These are phyloP conservation scores for Arthrinium puccinioides DNA, from an alignment of 2,329 filamentous ascomycete genomes.

Conservation along the genomic window DNA sequence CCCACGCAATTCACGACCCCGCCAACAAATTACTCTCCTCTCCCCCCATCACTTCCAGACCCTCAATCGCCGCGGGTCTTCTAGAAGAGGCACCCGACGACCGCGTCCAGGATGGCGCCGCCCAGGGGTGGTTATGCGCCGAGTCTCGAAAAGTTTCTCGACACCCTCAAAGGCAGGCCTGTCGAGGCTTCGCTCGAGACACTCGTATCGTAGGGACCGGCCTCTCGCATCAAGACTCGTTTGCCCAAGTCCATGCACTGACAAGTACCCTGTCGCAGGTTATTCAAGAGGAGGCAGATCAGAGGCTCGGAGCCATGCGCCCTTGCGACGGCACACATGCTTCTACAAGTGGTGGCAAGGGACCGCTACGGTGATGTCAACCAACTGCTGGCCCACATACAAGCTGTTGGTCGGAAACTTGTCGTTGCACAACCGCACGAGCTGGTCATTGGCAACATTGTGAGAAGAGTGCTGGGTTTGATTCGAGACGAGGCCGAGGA, in stretches of 20 bases:
- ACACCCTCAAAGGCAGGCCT: constrained; percentile 65
- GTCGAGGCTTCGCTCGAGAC: constrained; percentile 79
- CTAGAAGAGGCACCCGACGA: no score
- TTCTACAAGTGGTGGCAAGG: constrained; percentile 78
- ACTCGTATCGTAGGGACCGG: constrained; percentile 65
- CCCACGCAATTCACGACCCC: no score
- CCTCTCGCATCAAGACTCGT: no score
- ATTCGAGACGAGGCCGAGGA: constrained; percentile 89
- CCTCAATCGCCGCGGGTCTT: no score
- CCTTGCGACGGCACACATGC: constrained; percentile 80
- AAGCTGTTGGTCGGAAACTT: constrained; percentile 69
- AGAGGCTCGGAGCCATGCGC: constrained; percentile 82
- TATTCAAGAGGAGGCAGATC: constrained; percentile 88
- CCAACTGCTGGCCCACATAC: constrained; percentile 72
- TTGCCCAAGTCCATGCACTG: neutral
- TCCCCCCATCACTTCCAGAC: no score
- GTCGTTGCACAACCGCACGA: constrained; percentile 82
- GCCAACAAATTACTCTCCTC: no score
- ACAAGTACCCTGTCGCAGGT: constrained; percentile 36
- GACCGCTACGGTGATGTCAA: constrained; percentile 72
- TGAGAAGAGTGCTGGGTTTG: constrained; percentile 79
- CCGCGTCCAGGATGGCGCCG: constrained; percentile 57
- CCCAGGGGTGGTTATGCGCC: constrained; percentile 56
- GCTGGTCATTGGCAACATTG: constrained; percentile 89
- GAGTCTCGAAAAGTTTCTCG: constrained; percentile 70